Percentiles rank a stretch among this genome's conserved stretches.
These are phyloP conservation scores for Calocybe indica DNA, from an alignment of 768 basidiomycete species.

Conservation along the genomic window DNA sequence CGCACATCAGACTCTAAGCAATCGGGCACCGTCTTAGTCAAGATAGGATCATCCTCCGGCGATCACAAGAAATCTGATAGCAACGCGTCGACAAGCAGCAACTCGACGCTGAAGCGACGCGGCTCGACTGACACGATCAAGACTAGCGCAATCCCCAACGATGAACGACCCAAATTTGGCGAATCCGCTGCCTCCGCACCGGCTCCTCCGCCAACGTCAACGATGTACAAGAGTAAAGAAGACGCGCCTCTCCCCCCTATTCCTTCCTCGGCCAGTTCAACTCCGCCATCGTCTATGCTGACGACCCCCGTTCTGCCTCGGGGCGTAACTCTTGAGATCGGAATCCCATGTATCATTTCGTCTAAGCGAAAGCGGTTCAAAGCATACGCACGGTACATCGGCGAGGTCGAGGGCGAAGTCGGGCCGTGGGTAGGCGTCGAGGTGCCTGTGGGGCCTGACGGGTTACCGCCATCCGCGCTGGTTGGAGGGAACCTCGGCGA, in stretches of 20 bases:
- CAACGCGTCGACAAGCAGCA: slow-evolving; percentile 35
- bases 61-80: slow-evolving; percentile 44
- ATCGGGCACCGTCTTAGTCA: no score
- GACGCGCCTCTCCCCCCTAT: slow-evolving; percentile 2
- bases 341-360: slow-evolving; percentile 87
- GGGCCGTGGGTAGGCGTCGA: slow-evolving; percentile 93
- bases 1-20: no score
- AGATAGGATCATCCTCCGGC: slow-evolving; percentile 7
- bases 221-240: slow-evolving; percentile 13
- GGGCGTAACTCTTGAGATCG: slow-evolving; percentile 76
- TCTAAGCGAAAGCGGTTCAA: slow-evolving; percentile 80
- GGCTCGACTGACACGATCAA: slow-evolving; percentile 44
- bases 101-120: slow-evolving; percentile 32
- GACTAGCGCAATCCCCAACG: slow-evolving; percentile 6
- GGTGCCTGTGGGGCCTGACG: slow-evolving; percentile 59
- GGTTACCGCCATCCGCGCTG: slow-evolving; percentile 34
- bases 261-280: background rate
- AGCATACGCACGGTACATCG: slow-evolving; percentile 84
- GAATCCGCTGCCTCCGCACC: slow-evolving; percentile 4
- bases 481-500: slow-evolving; percentile 16
- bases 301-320: slow-evolving; percentile 26
- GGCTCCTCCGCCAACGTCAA: slow-evolving; percentile 8
- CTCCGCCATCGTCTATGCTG: slow-evolving; percentile 4
- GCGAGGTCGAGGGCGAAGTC: slow-evolving; percentile 72
- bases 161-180: slow-evolving; percentile 10